phyloP scores from a whole-genome alignment of 1,284 basidiomycete genomes.

The Ceratorhiza oryzae-sativae region DNA sequence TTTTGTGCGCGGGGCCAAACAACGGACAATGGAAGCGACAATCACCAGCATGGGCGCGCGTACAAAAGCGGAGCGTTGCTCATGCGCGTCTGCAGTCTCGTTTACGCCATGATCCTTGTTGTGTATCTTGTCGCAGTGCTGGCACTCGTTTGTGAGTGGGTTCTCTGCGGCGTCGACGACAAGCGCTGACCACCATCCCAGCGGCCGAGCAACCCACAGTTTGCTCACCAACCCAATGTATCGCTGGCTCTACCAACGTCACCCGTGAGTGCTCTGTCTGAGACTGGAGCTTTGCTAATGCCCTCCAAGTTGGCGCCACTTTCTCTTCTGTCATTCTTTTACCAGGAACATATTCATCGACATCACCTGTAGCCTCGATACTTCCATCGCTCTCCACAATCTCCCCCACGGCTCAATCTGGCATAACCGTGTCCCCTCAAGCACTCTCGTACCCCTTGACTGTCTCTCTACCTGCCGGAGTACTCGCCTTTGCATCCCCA shows the following conservation, averaged over 20 bases:
- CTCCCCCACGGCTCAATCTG: constrained; percentile 1
- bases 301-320: constrained; percentile 1
- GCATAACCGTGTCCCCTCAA: constrained; percentile 3
- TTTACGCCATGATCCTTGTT: constrained; percentile 19
- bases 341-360: constrained; percentile 35
- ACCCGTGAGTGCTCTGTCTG: background rate
- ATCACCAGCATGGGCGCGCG: background rate
- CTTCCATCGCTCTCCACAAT: constrained; percentile 1
- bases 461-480: constrained; percentile 14
- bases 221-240: constrained; percentile 34
- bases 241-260: constrained; percentile 21
- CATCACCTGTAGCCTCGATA: constrained; percentile 16
- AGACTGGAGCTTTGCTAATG: background rate
- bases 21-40: constrained; percentile 17
- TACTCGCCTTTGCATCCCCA: constrained; percentile 10
- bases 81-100: background rate
- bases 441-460: constrained; percentile 5
- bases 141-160: constrained; percentile 33
- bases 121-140: constrained; percentile 27
- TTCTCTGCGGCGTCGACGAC: background rate
- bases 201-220: constrained; percentile 33
- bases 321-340: constrained; percentile 38
- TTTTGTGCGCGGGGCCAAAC: constrained; percentile 19
- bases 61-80: background rate
- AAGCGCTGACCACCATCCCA: background rate